These are phyloP conservation scores for Fraxinus albicans DNA, from an alignment of 305 asterid species.

Conservation along the genomic window DNA sequence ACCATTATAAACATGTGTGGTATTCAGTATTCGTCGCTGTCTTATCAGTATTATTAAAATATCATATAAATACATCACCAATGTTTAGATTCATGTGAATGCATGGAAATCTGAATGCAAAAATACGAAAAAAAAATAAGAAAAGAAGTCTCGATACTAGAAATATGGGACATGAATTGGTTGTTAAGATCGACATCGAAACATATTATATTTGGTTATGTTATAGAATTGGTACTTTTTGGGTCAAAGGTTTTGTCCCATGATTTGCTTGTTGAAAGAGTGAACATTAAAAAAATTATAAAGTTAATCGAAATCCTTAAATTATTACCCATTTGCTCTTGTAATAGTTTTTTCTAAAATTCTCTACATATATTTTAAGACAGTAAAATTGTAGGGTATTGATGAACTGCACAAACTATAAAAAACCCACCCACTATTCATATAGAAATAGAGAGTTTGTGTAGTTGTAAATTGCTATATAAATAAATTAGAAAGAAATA, in stretches of 20 bases:
- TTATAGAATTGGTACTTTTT: background rate
- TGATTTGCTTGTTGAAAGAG: background rate
- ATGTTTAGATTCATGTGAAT: background rate
- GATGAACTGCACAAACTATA: too few relatives aligned
- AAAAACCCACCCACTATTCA: too few relatives aligned
- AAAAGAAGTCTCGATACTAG: background rate
- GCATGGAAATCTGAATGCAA: background rate
- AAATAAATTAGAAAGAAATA: background rate
- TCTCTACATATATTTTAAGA: background rate
- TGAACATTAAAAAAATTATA: background rate
- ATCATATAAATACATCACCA: background rate
- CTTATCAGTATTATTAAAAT: background rate
- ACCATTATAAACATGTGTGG: background rate
- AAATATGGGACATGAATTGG: background rate
- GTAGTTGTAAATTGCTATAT: too few relatives aligned
- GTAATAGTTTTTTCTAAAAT: background rate
- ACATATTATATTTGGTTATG: background rate
- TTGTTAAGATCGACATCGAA: background rate
- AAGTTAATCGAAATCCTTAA: background rate
- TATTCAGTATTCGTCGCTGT: background rate
- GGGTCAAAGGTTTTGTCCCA: background rate
- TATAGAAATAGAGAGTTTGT: too few relatives aligned
- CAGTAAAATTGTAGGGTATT: too few relatives aligned
- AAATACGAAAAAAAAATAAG: too few relatives aligned
- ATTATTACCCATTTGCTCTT: background rate